These are phyloP conservation scores for Phytophthora pinifolia DNA, from an alignment of 352 stramenopile genomes.

Conservation along the genomic window DNA sequence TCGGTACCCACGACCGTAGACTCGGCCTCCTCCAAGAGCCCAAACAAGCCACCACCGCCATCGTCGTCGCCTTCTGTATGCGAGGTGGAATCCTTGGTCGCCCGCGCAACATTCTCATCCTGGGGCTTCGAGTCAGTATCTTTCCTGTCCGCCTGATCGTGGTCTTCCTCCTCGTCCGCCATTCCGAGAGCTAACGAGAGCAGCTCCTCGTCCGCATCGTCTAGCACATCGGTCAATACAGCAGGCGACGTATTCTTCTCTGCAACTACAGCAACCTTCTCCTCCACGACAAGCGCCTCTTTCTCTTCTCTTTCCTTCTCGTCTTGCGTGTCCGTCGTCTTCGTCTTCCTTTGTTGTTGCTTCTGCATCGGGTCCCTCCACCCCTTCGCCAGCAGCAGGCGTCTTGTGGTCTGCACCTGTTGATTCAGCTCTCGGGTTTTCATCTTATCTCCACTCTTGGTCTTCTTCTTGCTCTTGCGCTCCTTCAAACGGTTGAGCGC, in stretches of 20 bases:
- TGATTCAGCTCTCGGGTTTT: slow-evolving; percentile 41
- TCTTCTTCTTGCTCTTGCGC: slow-evolving; percentile 65
- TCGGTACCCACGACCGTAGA: slow-evolving; percentile 33
- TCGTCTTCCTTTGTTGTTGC: slow-evolving; percentile 27
- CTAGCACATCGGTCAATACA: background rate
- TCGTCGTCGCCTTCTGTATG: slow-evolving; percentile 13
- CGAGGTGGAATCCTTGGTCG: background rate
- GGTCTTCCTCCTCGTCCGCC: slow-evolving; percentile 9
- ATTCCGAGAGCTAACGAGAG: slow-evolving; percentile 25
- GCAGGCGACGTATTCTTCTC: background rate
- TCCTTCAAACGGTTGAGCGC: slow-evolving; percentile 42
- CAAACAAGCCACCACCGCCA: slow-evolving; percentile 35
- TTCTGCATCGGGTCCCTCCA: slow-evolving; percentile 43
- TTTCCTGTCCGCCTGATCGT: background rate
- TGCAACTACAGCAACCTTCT: background rate
- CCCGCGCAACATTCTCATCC: background rate
- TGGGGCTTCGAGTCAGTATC: background rate
- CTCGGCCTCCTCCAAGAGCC: slow-evolving; percentile 43
- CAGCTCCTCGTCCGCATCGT: slow-evolving; percentile 30
- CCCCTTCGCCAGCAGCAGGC: slow-evolving; percentile 47
- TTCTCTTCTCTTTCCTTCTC: slow-evolving; percentile 35
- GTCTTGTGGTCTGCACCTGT: slow-evolving; percentile 41
- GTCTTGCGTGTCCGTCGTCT: slow-evolving; percentile 42
- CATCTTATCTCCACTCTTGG: slow-evolving; percentile 41
- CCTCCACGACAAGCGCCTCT: slow-evolving; percentile 14